Evolutionary conservation across 2,329 filamentous ascomycete genomes (phyloP).

Genomic region (Ceratocystis alfenasii): DNA sequence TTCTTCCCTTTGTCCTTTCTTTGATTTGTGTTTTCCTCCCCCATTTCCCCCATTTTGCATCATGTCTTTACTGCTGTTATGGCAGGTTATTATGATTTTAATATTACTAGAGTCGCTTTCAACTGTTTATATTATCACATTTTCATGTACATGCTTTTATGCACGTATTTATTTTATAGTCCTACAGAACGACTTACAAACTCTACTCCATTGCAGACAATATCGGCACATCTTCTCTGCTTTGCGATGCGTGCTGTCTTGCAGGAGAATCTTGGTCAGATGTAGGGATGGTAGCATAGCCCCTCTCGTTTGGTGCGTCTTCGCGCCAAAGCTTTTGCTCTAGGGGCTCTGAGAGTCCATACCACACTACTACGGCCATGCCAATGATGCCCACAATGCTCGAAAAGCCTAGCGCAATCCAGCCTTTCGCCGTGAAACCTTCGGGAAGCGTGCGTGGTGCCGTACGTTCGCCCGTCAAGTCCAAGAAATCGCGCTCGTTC

Average conservation of each 20-base stretch:
- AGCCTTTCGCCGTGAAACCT: conserved; percentile 61
- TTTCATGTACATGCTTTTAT: background rate
- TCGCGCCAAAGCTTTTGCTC: conserved; percentile 5
- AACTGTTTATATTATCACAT: background rate
- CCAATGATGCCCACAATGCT: conserved; percentile 57
- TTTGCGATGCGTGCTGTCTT: background rate
- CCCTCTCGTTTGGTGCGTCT: conserved; percentile 16
- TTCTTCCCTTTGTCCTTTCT: background rate
- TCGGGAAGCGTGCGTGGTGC: conserved; percentile 46
- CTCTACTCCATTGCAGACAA: background rate
- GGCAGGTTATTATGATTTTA: conserved; percentile 18
- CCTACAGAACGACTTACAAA: background rate
- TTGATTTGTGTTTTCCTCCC: conserved; percentile 10
- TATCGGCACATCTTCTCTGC: conserved; percentile 4
- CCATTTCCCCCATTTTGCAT: conserved; percentile 4
- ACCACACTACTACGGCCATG: conserved; percentile 51
- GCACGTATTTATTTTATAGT: background rate
- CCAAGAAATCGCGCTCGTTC: conserved; percentile 51
- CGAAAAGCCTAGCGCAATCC: conserved; percentile 64
- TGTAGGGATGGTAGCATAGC: conserved; percentile 17
- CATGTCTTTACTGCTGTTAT: conserved; percentile 15
- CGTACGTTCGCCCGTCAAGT: conserved; percentile 50
- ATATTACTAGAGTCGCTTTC: conserved; percentile 17
- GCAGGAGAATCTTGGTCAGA: background rate
- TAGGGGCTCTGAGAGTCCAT: conserved; percentile 18